Base-by-base conservation (phyloP, 371 early-diverging fungal species). In the Apophysomyces variabilis region DNA sequence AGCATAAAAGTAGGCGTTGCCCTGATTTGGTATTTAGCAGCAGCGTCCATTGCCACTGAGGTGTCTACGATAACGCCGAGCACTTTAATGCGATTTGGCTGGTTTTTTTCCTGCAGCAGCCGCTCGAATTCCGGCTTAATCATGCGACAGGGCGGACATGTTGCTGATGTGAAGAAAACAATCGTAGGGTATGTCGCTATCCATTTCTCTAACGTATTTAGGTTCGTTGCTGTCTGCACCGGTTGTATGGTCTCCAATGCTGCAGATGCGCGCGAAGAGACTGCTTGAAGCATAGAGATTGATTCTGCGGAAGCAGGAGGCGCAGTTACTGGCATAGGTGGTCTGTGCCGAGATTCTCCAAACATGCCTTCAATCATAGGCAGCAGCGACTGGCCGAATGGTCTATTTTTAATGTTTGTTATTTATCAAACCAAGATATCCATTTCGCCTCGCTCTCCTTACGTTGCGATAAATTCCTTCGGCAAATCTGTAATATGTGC, bases 281-380 rank as follows among this genome's bases (percentile, higher is more conserved):
- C 64, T n/a, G 64, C 68, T 36, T 75, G 80, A 8, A 82, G 39
- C 35, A 79, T 57, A 9, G 57, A 54, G 2, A 38, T 60, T n/a
- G 71, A 57, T n/a, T 67, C 45, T 32, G 62, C 62, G 0, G 50
- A 44, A 5, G 64, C 16, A 12, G 46, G 36, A 21, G 71, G 63
- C 11, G 71, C 45, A 14, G 71, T 57, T 36, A 73, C 9, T 16
- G 65, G 18, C 13, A 26, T 26, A 26, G 32, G 32, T 26, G 72
- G 57, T 63, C 62, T 58, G 38, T 69, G 57, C 59, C 65, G 67
- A 38, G 78, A 76, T 64, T 88, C 87, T 5, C 91, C 90, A 82
- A 92, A 95, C 89, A 93, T 91, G 57, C 66, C 67, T 58, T 93
- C 91, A 57, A 95, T 92, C 84, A 92, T 87, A 4, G 95, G 94